Base-by-base conservation (phyloP, 108 stramenopile genomes). In the Conticribra weissflogii region DNA sequence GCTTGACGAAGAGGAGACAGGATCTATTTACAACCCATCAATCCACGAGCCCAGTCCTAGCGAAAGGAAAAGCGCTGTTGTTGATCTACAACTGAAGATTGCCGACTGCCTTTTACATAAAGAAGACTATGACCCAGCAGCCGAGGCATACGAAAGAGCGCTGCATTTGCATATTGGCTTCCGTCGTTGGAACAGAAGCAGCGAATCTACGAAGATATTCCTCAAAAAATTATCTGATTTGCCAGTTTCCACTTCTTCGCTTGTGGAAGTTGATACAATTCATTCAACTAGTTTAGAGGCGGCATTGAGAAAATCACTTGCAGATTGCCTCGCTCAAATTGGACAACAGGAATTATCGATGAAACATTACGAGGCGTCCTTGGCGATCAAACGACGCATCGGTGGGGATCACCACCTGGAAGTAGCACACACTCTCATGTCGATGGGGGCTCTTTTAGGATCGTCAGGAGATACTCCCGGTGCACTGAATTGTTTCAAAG, bases 401-500 rank as follows among this genome's bases (percentile, higher is more conserved):
- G 68, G 56, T 34, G 76, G 76, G 32, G 48, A 64, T 59, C 25
- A 22, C 31, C 76, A 77, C 41, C 28, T 69, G n/a, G 68, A 77
- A 63, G 76, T 77, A 21, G 76, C 53, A 0, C 68, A 69, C 36
- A 69, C 76, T 12, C 68, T 77, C 18, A 77, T 77, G 76, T 56
- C 54, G 19, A 77, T 77, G 76, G 76, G 76, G 14, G 76, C 76
- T 9, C 17, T 77, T 25, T 30, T 65, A 9, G 76, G 76, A 0
- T 67, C 76, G 3, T 2, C 65, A 57, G 68, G 61, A 18, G 76
- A 77, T 66, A 34, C 68, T 15, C 4, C 56, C 0, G 64, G 47
- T 16, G 68, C 76, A 0, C 50, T 77, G 25, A 69, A 59, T n/a
- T 77, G 76, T 49, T 77, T 77, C 49, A 77, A 77, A 33, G 76